Evolutionary conservation across 2,329 filamentous ascomycete species (phyloP).

Genomic region (Fulvia fulva): DNA sequence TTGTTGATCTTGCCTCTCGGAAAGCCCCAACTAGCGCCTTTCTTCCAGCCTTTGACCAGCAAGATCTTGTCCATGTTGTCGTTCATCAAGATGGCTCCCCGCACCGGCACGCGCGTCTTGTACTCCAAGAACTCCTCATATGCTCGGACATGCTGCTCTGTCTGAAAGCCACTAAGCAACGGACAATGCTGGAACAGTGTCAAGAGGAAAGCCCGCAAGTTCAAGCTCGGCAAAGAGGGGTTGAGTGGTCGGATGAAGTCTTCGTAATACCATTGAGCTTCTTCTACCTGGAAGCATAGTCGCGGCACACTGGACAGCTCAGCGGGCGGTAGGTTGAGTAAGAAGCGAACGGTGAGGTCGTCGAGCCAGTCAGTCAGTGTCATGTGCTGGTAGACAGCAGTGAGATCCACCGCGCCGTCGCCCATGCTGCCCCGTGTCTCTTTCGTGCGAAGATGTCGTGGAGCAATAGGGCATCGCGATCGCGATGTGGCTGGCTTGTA

Average conservation of each 20-base stretch:
- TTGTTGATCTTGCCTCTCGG: slow-evolving; percentile 97
- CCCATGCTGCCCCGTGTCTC: slow-evolving; percentile 38
- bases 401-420: slow-evolving; percentile 5
- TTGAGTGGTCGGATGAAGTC: slow-evolving; percentile 87
- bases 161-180: slow-evolving; percentile 74
- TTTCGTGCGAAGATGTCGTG: slow-evolving; percentile 32
- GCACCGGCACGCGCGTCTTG: slow-evolving; percentile 89
- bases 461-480: slow-evolving; percentile 23
- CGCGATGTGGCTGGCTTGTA: slow-evolving; percentile 3
- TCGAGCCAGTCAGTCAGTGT: slow-evolving; percentile 93
- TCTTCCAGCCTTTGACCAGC: slow-evolving; percentile 97
- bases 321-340: slow-evolving; percentile 90
- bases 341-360: slow-evolving; percentile 96
- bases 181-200: slow-evolving; percentile 94
- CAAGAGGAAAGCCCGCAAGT: slow-evolving; percentile 78
- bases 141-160: slow-evolving; percentile 72
- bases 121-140: slow-evolving; percentile 92
- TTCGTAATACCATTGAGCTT: slow-evolving; percentile 99
- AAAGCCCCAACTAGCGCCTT: slow-evolving; percentile 93
- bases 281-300: slow-evolving; percentile 98
- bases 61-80: slow-evolving; percentile 90
- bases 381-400: slow-evolving; percentile 68
- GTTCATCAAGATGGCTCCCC: slow-evolving; percentile 90
- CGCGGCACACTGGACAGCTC: slow-evolving; percentile 86
- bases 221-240: slow-evolving; percentile 77